Evolutionary conservation across 2,329 filamentous ascomycete genomes (phyloP).

Genomic region (Pyrenophora teres): DNA sequence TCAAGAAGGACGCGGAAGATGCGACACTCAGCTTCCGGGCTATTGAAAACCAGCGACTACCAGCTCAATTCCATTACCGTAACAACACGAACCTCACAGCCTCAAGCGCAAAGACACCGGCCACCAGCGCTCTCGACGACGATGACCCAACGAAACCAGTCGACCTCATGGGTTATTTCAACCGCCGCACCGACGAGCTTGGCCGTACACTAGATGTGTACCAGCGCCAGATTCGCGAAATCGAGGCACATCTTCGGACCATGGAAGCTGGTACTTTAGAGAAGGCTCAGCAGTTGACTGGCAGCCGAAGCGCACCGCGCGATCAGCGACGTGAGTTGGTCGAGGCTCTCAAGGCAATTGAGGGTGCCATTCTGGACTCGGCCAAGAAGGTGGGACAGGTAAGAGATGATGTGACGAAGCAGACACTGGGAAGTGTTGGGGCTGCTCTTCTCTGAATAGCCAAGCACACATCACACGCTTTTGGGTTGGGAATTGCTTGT

Average conservation of each 20-base stretch:
- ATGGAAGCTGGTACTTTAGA: slow-evolving; percentile 53
- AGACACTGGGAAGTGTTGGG: slow-evolving; percentile 46
- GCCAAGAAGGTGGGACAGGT: slow-evolving; percentile 54
- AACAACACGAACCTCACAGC: slow-evolving; percentile 48
- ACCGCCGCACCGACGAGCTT: slow-evolving; percentile 48
- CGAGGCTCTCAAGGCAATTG: slow-evolving; percentile 54
- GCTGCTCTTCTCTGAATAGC: slow-evolving; percentile 30
- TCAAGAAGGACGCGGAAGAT: slow-evolving; percentile 70
- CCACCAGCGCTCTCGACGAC: slow-evolving; percentile 44
- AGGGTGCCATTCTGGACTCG: slow-evolving; percentile 55
- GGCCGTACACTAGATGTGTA: slow-evolving; percentile 49
- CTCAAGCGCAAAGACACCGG: slow-evolving; percentile 34
- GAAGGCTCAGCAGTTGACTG: slow-evolving; percentile 51
- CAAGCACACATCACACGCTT: no score
- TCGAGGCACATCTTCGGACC: slow-evolving; percentile 55
- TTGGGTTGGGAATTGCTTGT: no score
- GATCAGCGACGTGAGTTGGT: slow-evolving; percentile 53
- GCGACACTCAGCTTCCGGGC: slow-evolving; percentile 73
- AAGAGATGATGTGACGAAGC: slow-evolving; percentile 54
- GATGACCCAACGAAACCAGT: slow-evolving; percentile 44
- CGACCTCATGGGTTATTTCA: slow-evolving; percentile 55
- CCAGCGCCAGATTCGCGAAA: slow-evolving; percentile 52
- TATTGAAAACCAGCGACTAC: slow-evolving; percentile 74
- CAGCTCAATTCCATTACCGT: slow-evolving; percentile 64
- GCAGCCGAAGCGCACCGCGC: slow-evolving; percentile 40